A percentile compares a stretch with the other conserved stretches of the same genome.
Evolutionary conservation across 139 green algal species (phyloP).

Genomic region (Mychonastes homosphaera): DNA sequence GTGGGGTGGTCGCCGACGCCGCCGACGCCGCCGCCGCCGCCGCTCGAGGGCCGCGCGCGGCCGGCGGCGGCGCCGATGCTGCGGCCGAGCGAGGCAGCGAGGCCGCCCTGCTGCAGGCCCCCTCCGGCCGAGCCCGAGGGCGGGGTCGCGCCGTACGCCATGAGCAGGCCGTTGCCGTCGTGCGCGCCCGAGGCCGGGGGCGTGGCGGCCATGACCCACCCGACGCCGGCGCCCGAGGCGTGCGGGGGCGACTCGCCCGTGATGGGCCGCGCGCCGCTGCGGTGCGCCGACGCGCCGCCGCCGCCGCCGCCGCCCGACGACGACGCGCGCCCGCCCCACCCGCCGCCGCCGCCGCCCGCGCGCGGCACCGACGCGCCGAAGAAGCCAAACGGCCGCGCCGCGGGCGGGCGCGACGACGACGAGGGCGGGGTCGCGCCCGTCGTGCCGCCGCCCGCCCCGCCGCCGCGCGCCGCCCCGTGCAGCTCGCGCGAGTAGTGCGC

Average conservation of each 20-base stretch:
- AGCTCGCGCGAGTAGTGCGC: constrained; percentile 66
- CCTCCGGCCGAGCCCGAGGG: too few relatives aligned
- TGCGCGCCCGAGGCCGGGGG: too few relatives aligned
- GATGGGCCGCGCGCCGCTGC: constrained; percentile 1
- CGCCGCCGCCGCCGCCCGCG: constrained; percentile 1
- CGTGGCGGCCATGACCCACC: constrained; percentile 71
- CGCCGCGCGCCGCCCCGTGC: background rate
- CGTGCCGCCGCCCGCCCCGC: background rate
- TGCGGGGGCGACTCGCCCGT: constrained; percentile 33
- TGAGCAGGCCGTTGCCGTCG: constrained; percentile 31
- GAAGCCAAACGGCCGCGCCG: background rate
- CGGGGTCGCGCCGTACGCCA: too few relatives aligned
- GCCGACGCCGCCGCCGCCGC: constrained; percentile 3
- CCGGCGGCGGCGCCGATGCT: too few relatives aligned
- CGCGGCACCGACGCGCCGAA: background rate
- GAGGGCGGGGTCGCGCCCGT: background rate
- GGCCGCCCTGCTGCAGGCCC: too few relatives aligned
- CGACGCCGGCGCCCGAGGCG: constrained; percentile 30
- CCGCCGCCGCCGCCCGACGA: background rate
- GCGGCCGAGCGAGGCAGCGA: too few relatives aligned
- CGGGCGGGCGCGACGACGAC: background rate
- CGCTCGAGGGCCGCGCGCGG: too few relatives aligned
- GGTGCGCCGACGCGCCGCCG: background rate
- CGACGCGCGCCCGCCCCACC: background rate
- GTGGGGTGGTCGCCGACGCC: background rate